Conservation (phyloP, 345 rosid species). For the Mercurialis annua region DNA sequence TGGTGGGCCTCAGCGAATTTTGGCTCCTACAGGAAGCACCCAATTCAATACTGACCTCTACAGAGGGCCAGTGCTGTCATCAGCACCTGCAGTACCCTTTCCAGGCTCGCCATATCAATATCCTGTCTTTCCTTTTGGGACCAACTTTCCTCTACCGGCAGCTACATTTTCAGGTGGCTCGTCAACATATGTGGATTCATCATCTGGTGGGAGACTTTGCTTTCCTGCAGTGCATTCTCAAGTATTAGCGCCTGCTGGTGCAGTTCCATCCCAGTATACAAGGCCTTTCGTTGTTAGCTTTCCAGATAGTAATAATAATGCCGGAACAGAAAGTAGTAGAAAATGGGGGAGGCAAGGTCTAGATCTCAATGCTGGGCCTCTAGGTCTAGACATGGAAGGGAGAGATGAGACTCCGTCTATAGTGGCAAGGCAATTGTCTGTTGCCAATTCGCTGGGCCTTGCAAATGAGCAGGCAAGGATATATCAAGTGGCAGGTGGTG, state of each 20-base stretch:
- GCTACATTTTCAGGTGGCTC: conserved; percentile 62
- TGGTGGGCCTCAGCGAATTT: conserved; percentile 59
- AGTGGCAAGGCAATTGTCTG: conserved; percentile 50
- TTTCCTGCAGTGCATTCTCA: conserved; percentile 69
- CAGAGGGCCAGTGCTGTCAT: conserved; percentile 61
- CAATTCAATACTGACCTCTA: conserved; percentile 55
- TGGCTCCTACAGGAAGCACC: conserved; percentile 49
- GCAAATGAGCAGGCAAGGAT: conserved; percentile 69
- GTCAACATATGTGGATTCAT: conserved; percentile 61
- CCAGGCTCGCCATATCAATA: conserved; percentile 64
- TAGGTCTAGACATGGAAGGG: conserved; percentile 53
- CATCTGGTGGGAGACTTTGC: conserved; percentile 58
- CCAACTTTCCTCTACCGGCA: conserved; percentile 56
- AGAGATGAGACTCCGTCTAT: conserved; percentile 54
- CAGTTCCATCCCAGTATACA: conserved; percentile 49
- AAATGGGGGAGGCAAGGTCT: conserved; percentile 70
- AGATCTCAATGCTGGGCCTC: conserved; percentile 86
- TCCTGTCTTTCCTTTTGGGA: conserved; percentile 58
- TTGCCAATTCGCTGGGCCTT: conserved; percentile 45
- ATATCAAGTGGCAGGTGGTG: conserved; percentile 56
- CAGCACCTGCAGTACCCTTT: conserved; percentile 73
- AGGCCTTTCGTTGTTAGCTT: conserved; percentile 62
- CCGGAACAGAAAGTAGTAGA: conserved; percentile 42
- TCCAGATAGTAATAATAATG: conserved; percentile 46
- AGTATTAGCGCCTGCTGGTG: conserved; percentile 50